Percentiles rank a stretch among this genome's conserved stretches.
These are phyloP conservation scores for Boehmeria nivea DNA, from an alignment of 306 rosid genomes.

Conservation along the genomic window DNA sequence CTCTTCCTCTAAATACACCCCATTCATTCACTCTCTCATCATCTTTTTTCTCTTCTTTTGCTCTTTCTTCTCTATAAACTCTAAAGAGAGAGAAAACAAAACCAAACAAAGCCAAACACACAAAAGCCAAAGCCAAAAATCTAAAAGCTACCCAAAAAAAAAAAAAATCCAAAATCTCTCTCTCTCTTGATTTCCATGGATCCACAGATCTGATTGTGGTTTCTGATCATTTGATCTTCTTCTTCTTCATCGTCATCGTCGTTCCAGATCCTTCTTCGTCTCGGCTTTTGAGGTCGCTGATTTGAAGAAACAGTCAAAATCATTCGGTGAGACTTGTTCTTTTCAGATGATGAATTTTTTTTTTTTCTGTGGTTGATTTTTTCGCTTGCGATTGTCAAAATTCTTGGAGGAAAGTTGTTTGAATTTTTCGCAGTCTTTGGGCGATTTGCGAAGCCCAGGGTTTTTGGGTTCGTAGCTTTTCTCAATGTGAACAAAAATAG, in stretches of 20 bases:
- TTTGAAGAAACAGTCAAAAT: conserved; percentile 29
- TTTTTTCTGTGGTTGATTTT: neutral
- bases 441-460: conserved; percentile 11
- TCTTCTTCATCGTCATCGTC: conserved; percentile 7
- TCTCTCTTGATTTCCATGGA: conserved; percentile 39
- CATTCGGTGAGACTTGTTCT: conserved; percentile 42
- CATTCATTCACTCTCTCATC: conserved; percentile 26
- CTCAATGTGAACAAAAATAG: conserved; percentile 36
- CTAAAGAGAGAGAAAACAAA: neutral
- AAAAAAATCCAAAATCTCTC: no score
- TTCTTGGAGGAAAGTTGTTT: conserved; percentile 8
- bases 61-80: conserved; percentile 1
- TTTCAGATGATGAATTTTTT: no score
- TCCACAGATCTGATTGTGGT: conserved; percentile 62
- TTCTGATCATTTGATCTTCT: conserved; percentile 19
- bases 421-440: conserved; percentile 24
- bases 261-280: conserved; percentile 35
- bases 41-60: conserved; percentile 1
- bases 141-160: conserved; percentile 10
- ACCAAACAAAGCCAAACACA: neutral
- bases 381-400: neutral
- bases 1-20: conserved; percentile 18
- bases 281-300: conserved; percentile 15
- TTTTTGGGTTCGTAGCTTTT: conserved; percentile 22
- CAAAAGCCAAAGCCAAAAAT: conserved; percentile 10